Evolutionary conservation across 2,329 filamentous ascomycete species (phyloP), one percentile per base, ranked within the genome.

Genomic region (Colletotrichum horii): DNA sequence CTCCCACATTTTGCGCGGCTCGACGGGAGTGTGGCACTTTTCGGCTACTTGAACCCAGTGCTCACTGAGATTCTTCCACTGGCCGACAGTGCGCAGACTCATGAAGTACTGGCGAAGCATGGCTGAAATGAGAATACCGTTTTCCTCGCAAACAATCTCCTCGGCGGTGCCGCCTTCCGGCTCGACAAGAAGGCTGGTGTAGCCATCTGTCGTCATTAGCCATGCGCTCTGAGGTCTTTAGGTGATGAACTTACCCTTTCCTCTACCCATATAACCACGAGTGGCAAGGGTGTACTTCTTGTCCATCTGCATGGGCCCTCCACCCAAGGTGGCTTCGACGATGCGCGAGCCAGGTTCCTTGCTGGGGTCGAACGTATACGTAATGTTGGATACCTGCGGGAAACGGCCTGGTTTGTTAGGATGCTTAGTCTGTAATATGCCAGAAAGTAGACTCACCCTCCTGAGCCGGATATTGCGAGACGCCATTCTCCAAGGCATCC

Each of bases 51-150:
- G 83, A 28, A 86, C 85, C 93, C 95, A 97, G 81, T 95, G 93
- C 2, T 89, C 87, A 16, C 93, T 91, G 87, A 94, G 94, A 74
- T 92, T 89, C 75, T 91, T 92, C 96, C 96, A 98, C 80, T 92
- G 91, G 22, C 95, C 94, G 30, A 98, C 86, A 1, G 96, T 93
- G 71, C 95, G 94, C 58, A 98, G 88, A 8, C 93, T 94, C 90
- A 98, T 94, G 84, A 98, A 98, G 84, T 98, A 98, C 82, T 98
- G 96, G 15, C 96, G 92, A 24, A 98, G 88, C 83, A 98, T 93
- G 81, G 94, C 95, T 65, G 94, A 96, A 79, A 98, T 95, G 71
- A 98, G 88, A 19, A 97, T 93, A 5, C 96, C 96, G 79, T 94
- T 96, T 82, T 98, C 96, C 80, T 98, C 95, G 34, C 92, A 93